Evolutionary conservation across 1,139 yeast species (phyloP).

Genomic region (Blastobotrys malaysiensis): DNA sequence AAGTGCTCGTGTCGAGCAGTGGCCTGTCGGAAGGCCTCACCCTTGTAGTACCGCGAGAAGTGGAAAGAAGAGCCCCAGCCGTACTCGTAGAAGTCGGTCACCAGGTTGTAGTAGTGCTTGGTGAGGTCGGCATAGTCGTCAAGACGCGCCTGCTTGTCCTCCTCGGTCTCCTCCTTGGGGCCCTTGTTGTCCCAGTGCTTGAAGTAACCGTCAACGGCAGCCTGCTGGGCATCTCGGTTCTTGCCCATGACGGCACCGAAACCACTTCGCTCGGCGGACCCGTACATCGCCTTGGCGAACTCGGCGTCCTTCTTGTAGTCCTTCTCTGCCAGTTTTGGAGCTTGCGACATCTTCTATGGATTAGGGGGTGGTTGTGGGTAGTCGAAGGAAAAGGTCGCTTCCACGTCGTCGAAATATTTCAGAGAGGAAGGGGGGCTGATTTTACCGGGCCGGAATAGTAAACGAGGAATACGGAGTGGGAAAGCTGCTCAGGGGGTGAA

Average conservation of each 20-base stretch:
- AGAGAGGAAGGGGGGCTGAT: neutral
- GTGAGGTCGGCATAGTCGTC: constrained; percentile 76
- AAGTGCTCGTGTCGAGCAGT: constrained; percentile 96
- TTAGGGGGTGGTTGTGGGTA: neutral
- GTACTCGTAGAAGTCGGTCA: constrained; percentile 93
- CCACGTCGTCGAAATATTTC: neutral
- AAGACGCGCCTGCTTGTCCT: constrained; percentile 61
- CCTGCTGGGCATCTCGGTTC: constrained; percentile 70
- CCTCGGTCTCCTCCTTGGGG: constrained; percentile 58
- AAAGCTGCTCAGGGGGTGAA: neutral
- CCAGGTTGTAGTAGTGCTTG: constrained; percentile 93
- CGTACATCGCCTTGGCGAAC: constrained; percentile 84
- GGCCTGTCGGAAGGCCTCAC: constrained; percentile 92
- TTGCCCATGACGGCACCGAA: constrained; percentile 71
- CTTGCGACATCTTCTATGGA: neutral
- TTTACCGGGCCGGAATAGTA: neutral
- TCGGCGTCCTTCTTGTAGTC: constrained; percentile 39
- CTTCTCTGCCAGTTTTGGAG: constrained; percentile 34
- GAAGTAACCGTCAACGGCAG: constrained; percentile 86
- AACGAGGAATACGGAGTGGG: constrained; percentile 2
- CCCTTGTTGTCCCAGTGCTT: constrained; percentile 79
- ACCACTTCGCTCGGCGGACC: constrained; percentile 63
- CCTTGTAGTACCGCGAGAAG: constrained; percentile 86
- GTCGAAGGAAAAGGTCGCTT: neutral
- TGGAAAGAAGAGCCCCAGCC: constrained; percentile 99